A percentile compares a stretch with the other conserved stretches of the same genome.
These are phyloP conservation scores for Mercurialis annua DNA, from an alignment of 345 rosid genomes.

Conservation along the genomic window DNA sequence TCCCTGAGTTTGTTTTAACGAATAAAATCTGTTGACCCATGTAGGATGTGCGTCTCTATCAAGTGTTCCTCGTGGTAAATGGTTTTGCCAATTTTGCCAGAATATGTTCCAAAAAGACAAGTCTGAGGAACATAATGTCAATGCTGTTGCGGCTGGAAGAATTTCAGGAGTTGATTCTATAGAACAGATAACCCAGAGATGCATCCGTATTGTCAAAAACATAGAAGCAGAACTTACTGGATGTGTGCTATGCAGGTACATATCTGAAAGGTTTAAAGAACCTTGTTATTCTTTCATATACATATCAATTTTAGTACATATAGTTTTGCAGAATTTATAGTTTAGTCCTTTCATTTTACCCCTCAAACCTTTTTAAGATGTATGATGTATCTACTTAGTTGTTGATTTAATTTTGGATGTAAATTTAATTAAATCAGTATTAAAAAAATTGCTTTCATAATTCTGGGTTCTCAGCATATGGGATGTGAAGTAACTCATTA, in stretches of 20 bases:
- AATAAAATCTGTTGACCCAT: conserved; percentile 24
- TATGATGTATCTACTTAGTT: too few species aligned
- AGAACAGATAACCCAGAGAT: conserved; percentile 71
- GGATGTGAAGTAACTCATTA: neutral
- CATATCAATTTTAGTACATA: too few species aligned
- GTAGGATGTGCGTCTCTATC: conserved; percentile 76
- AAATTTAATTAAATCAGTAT: too few species aligned
- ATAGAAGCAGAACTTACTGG: conserved; percentile 63
- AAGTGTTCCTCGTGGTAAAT: conserved; percentile 56
- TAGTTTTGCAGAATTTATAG: too few species aligned
- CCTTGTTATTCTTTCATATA: too few species aligned
- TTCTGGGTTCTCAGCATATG: too few species aligned
- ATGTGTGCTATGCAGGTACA: conserved; percentile 84
- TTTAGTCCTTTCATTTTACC: too few species aligned
- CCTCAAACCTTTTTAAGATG: too few species aligned
- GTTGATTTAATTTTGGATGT: too few species aligned
- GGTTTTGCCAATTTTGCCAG: conserved; percentile 81
- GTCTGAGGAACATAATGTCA: conserved; percentile 59
- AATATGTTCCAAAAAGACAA: conserved; percentile 59
- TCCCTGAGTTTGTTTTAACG: conserved; percentile 13
- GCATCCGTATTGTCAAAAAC: conserved; percentile 77
- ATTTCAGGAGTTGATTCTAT: conserved; percentile 80
- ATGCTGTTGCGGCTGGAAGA: conserved; percentile 90
- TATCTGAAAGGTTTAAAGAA: conserved; percentile 11
- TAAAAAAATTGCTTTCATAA: too few species aligned